Evolutionary conservation across 768 basidiomycete genomes (phyloP).

Genomic region (Trametes gibbosa): DNA sequence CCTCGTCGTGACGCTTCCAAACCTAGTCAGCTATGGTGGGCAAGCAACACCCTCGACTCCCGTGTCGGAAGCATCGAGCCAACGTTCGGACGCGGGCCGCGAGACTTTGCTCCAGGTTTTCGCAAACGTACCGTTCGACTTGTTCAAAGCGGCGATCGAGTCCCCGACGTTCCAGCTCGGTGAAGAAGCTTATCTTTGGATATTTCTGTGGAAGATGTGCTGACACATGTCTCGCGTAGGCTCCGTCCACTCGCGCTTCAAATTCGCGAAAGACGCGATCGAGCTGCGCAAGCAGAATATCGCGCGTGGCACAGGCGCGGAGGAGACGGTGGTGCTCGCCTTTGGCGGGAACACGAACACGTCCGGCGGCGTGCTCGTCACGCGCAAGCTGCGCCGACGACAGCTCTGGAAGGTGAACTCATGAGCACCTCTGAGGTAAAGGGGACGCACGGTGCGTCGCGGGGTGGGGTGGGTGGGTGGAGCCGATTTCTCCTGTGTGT

Average conservation of each 20-base stretch:
- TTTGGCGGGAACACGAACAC: conserved; percentile 73
- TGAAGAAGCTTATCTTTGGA: conserved; percentile 29
- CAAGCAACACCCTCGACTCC: conserved; percentile 34
- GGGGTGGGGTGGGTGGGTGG: too few species aligned
- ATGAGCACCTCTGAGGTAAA: neutral
- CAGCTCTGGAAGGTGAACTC: conserved; percentile 43
- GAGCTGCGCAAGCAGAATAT: conserved; percentile 78
- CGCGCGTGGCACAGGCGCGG: conserved; percentile 65
- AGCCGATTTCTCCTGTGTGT: neutral
- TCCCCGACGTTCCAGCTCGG: conserved; percentile 79
- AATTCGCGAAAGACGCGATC: conserved; percentile 89
- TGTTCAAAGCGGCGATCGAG: conserved; percentile 82
- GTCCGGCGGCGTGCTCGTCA: conserved; percentile 81
- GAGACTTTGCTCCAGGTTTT: conserved; percentile 74
- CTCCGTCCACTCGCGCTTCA: conserved; percentile 83
- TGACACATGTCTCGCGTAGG: conserved; percentile 38
- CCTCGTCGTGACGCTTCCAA: conserved; percentile 72
- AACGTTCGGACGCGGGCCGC: conserved; percentile 45
- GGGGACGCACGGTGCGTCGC: neutral
- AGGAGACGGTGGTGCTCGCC: conserved; percentile 90
- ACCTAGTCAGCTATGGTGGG: conserved; percentile 49
- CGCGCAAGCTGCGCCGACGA: conserved; percentile 70
- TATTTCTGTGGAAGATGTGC: neutral
- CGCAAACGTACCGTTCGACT: conserved; percentile 79
- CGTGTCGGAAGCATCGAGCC: conserved; percentile 32